phyloP scores from a whole-genome alignment of 2,329 filamentous ascomycete genomes.

The Cladosporium sp. region DNA sequence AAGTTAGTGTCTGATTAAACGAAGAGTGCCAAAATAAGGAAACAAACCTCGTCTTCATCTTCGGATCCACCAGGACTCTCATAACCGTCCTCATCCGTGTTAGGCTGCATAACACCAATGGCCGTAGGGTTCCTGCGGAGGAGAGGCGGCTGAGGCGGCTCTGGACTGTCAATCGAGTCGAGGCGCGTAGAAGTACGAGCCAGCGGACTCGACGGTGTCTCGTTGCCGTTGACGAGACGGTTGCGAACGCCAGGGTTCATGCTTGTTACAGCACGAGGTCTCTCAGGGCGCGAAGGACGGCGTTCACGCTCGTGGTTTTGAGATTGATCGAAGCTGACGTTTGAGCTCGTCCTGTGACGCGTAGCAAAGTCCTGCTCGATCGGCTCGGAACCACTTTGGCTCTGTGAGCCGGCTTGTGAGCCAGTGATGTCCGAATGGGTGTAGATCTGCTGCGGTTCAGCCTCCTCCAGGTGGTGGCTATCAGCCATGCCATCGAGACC shows the following conservation, averaged over 20 bases:
- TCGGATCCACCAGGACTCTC: constrained; percentile 31
- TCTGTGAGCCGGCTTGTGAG: too few relatives aligned
- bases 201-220: constrained; percentile 28
- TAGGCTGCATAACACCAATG: constrained; percentile 23
- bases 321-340: constrained; percentile 11
- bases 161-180: constrained; percentile 23
- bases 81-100: constrained; percentile 30
- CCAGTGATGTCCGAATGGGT: background rate
- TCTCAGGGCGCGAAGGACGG: constrained; percentile 7
- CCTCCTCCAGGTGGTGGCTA: constrained; percentile 27
- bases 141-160: constrained; percentile 1
- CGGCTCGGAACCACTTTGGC: constrained; percentile 13
- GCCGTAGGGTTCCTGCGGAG: constrained; percentile 24
- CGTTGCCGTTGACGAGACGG: constrained; percentile 25
- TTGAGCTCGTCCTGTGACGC: constrained; percentile 16
- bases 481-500: constrained; percentile 34
- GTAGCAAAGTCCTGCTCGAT: constrained; percentile 29
- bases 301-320: constrained; percentile 8
- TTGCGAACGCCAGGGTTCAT: constrained; percentile 17
- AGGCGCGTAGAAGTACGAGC: constrained; percentile 26
- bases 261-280: constrained; percentile 9
- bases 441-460: constrained; percentile 15
- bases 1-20: too few relatives aligned
- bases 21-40: too few relatives aligned
- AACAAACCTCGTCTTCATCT: constrained; percentile 32